Base-by-base conservation (phyloP, 768 basidiomycete species). In the Tephrocybe rancida region DNA sequence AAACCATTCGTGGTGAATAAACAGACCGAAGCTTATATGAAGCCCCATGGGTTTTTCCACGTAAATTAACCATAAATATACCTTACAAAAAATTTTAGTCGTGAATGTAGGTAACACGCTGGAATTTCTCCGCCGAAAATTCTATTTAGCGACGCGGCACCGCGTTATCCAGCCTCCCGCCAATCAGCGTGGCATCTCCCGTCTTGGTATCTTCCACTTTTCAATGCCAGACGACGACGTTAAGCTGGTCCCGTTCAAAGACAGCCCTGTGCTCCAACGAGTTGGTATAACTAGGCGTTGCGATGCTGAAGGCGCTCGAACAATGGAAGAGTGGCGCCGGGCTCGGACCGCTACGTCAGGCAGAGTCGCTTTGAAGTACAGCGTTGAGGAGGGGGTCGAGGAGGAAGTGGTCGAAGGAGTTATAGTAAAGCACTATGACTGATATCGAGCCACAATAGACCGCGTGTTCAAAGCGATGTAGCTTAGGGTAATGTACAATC, bases 171-270 rank as follows among this genome's bases (percentile, higher is more conserved):
- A 59, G 19, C 47, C 47, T 16, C 47, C 47, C 9, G 47, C 35
- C 22, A 35, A 48, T 29, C 47, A 48, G 30, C 47, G 24, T 7
- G 35, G 35, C 26, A 67, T 73, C 55, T 70, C 78, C 14, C 79
- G 84, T 8, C 70, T 85, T 1, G 84, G 85, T 0, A 72, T 78
- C 2, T 84, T 85, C 62, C 85, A 86, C 65, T 86, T 87, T 58
- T 67, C 65, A 27, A 70, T 76, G 73, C 67, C 78, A 0, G 77
- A 85, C 55, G 83, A 85, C 61, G 61, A 74, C 25, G 74, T 76
- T 39, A 71, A 66, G 46, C 68, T 86, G 24, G 64, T 67, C 2
- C 83, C 84, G 0, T 60, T 78, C 3, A 44, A 64, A 0, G 69
- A 78, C 25, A 83, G 81, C 57, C 78, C 79, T 0, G 73, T 85